Conservation (phyloP, 2,329 filamentous ascomycete species). For the Plectosphaerella cucumerina region DNA sequence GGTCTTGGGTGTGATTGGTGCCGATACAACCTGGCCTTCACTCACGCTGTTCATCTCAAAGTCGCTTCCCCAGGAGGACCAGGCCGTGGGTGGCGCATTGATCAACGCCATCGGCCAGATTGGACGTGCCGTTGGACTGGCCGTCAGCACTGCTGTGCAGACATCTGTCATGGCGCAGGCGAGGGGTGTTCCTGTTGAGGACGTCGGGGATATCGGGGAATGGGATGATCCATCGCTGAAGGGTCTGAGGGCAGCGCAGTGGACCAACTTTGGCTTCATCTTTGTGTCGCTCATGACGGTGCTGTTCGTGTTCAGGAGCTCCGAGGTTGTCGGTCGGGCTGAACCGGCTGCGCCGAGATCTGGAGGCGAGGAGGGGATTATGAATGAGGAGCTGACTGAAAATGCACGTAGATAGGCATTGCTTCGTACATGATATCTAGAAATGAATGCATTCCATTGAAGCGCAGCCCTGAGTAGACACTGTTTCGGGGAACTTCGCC, state of each 20-base stretch:
- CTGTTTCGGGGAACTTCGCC: no score
- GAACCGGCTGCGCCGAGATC: constrained; percentile 1
- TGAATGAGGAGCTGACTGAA: constrained; percentile 5
- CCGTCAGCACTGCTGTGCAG: constrained; percentile 61
- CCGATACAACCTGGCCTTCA: constrained; percentile 63
- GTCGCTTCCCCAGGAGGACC: constrained; percentile 57
- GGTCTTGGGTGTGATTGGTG: constrained; percentile 60
- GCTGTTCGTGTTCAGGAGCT: constrained; percentile 42
- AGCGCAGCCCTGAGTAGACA: no score
- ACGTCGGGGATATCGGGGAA: constrained; percentile 33
- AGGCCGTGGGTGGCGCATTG: constrained; percentile 63
- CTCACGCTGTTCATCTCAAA: constrained; percentile 63
- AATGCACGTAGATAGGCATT: no score
- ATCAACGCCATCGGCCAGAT: constrained; percentile 64
- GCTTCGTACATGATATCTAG: no score
- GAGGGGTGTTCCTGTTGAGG: constrained; percentile 36
- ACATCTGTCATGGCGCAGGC: constrained; percentile 53
- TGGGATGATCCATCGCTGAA: constrained; percentile 43
- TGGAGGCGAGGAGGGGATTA: constrained; percentile 12
- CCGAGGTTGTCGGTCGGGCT: constrained; percentile 47
- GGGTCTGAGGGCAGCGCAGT: constrained; percentile 45
- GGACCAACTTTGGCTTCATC: constrained; percentile 48
- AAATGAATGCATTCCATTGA: no score
- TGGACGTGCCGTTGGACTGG: constrained; percentile 61
- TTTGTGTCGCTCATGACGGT: constrained; percentile 39